These are phyloP conservation scores for Wilcoxina mikolae DNA, from an alignment of 495 filamentous ascomycete genomes.

Conservation along the genomic window DNA sequence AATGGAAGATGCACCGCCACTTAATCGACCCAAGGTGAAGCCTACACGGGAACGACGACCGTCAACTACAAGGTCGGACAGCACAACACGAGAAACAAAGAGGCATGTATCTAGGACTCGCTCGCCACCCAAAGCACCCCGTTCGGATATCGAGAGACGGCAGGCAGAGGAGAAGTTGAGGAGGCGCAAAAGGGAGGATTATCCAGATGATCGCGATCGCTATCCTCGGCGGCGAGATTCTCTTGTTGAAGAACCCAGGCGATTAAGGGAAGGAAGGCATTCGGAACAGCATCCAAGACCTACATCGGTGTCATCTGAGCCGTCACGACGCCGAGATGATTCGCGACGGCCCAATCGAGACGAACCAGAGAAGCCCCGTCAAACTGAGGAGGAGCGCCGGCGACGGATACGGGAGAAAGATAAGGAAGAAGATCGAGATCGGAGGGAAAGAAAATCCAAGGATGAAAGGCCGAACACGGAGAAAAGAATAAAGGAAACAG, in stretches of 20 bases:
- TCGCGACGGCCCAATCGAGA: constrained; percentile 1
- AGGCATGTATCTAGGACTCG: not conserved
- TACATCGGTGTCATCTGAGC: not conserved
- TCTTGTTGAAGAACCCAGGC: not conserved
- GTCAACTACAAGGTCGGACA: not conserved
- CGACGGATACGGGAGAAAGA: not conserved
- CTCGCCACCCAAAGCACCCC: constrained; percentile 1
- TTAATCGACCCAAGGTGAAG: not conserved
- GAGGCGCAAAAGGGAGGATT: constrained; percentile 4
- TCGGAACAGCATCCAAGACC: not conserved
- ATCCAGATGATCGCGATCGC: not conserved
- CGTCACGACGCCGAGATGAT: not conserved
- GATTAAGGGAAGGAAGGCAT: not conserved
- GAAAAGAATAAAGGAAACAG: not conserved
- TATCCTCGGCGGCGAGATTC: not conserved
- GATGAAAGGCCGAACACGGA: not conserved
- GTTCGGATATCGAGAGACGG: constrained; percentile 1
- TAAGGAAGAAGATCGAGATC: not conserved
- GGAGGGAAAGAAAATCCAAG: not conserved
- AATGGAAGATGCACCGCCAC: constrained; percentile 3
- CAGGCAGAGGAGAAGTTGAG: constrained; percentile 15
- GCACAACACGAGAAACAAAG: not conserved
- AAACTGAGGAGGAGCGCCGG: constrained; percentile 12
- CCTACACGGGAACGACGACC: not conserved
- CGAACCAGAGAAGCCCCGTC: constrained; percentile 3